A percentile compares a stretch with the other conserved stretches of the same genome.
phyloP scores from a whole-genome alignment of 306 rosid species.

The Adenanthera pavonina region DNA sequence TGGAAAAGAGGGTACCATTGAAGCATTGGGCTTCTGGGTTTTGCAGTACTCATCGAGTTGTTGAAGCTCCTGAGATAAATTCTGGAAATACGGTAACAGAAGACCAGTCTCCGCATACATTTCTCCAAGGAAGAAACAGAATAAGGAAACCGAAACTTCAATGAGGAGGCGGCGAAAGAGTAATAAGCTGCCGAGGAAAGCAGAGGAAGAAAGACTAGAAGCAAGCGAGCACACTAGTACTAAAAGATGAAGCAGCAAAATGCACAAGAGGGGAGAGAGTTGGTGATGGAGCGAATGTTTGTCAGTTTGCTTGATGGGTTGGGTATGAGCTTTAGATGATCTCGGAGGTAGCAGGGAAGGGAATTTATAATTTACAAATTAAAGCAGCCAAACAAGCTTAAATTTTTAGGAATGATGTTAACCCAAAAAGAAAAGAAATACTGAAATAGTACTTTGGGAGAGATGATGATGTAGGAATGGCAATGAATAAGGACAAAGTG shows the following conservation, averaged over 20 bases:
- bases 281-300: neutral
- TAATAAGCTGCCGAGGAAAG: neutral
- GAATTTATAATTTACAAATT: constrained; percentile 51
- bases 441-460: neutral
- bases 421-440: neutral
- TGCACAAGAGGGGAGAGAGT: neutral
- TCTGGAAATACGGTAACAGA: constrained; percentile 73
- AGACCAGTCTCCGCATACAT: constrained; percentile 86
- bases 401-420: neutral
- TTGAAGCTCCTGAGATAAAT: constrained; percentile 73
- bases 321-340: constrained; percentile 41
- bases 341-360: constrained; percentile 34
- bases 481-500: constrained; percentile 65
- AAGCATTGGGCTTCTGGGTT: constrained; percentile 67
- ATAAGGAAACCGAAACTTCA: constrained; percentile 29
- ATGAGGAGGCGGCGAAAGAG: constrained; percentile 23
- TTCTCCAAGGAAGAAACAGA: constrained; percentile 39
- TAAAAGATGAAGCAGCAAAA: constrained; percentile 40
- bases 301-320: neutral
- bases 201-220: constrained; percentile 20
- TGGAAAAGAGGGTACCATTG: constrained; percentile 56
- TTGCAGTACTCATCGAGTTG: constrained; percentile 77
- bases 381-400: neutral
- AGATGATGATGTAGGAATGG: constrained; percentile 45
- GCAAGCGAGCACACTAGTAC: neutral